These are phyloP conservation scores for Apiospora kogelbergensis DNA, from an alignment of 2,329 filamentous ascomycete species.

Conservation along the genomic window DNA sequence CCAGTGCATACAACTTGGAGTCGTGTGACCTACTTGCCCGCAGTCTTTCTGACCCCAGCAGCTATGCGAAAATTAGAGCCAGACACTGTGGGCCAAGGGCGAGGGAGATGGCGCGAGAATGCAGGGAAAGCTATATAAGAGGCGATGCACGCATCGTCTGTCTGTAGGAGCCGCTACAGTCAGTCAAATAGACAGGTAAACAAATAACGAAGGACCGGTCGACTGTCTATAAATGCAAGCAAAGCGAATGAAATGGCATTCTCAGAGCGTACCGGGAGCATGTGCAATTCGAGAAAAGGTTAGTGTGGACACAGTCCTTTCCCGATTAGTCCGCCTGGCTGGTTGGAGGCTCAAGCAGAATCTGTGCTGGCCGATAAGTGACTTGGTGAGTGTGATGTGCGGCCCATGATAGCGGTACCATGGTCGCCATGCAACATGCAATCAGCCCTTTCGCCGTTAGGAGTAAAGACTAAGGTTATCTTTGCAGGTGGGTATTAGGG, in stretches of 20 bases:
- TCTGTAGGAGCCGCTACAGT: neutral
- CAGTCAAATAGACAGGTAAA: neutral
- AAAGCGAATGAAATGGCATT: slow-evolving; percentile 6
- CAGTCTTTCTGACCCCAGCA: neutral
- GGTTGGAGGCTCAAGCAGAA: slow-evolving; percentile 1
- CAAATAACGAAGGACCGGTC: neutral
- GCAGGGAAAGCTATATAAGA: neutral
- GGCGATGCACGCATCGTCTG: neutral
- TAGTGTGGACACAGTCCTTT: slow-evolving; percentile 3
- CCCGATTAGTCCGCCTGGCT: neutral
- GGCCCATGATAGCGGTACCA: neutral
- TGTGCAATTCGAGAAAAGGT: slow-evolving; percentile 3
- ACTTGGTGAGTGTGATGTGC: neutral
- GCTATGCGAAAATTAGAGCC: neutral
- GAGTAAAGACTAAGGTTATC: too few relatives aligned
- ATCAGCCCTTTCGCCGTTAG: neutral
- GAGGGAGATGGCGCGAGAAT: neutral
- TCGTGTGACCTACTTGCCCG: slow-evolving; percentile 5
- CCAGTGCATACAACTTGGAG: neutral
- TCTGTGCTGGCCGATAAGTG: slow-evolving; percentile 4
- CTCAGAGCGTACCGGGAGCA: neutral
- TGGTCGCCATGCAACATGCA: neutral
- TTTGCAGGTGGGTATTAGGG: neutral
- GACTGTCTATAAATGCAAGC: neutral
- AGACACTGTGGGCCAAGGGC: neutral